These are phyloP conservation scores for Fusarium keratoplasticum DNA, from an alignment of 2,329 filamentous ascomycete genomes.

Conservation along the genomic window DNA sequence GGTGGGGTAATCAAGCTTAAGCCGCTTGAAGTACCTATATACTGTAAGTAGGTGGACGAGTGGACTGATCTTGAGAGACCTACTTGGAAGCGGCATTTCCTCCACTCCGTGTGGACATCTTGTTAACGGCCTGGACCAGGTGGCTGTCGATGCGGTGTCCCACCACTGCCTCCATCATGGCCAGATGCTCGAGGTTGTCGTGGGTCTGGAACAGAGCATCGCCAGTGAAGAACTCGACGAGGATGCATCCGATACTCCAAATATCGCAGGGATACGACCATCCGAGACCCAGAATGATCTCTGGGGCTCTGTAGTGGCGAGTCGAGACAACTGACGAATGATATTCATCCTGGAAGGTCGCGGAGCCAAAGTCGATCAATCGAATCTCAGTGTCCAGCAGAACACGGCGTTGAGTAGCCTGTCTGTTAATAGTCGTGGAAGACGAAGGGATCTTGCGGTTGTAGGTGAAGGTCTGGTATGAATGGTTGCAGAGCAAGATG, in stretches of 20 bases:
- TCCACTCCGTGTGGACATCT: slow-evolving; percentile 66
- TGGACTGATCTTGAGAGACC: slow-evolving; percentile 33
- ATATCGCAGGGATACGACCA: slow-evolving; percentile 81
- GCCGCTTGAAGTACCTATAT: slow-evolving; percentile 73
- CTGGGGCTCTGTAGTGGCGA: slow-evolving; percentile 75
- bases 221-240: slow-evolving; percentile 78
- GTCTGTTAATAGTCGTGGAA: slow-evolving; percentile 68
- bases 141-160: slow-evolving; percentile 68
- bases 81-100: slow-evolving; percentile 75
- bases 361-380: slow-evolving; percentile 78
- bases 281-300: slow-evolving; percentile 77
- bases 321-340: slow-evolving; percentile 79
- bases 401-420: slow-evolving; percentile 73
- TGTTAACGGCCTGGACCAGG: slow-evolving; percentile 62
- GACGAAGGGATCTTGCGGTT: slow-evolving; percentile 77
- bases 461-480: slow-evolving; percentile 78
- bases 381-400: slow-evolving; percentile 77
- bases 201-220: slow-evolving; percentile 79
- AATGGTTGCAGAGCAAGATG: slow-evolving; percentile 73
- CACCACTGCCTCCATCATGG: slow-evolving; percentile 81
- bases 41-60: slow-evolving; percentile 40
- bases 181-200: slow-evolving; percentile 77
- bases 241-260: slow-evolving; percentile 79
- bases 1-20: slow-evolving; percentile 73
- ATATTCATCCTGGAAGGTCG: slow-evolving; percentile 79